Conservation (phyloP, 345 rosid species). For the Hypericum perforatum region DNA sequence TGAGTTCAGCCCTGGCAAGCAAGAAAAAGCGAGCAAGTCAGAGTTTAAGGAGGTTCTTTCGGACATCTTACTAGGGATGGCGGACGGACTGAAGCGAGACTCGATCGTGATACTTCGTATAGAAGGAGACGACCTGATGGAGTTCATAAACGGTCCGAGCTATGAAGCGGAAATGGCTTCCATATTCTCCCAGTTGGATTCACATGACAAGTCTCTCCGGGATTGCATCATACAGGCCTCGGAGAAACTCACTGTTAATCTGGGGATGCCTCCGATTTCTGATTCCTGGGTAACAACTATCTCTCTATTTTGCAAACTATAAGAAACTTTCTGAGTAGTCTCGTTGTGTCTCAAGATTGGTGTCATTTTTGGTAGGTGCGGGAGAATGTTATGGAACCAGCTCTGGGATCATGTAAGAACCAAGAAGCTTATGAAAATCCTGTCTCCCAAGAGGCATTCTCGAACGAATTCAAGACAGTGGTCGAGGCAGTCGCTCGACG, state of each 20-base stretch:
- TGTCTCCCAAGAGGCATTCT: slow-evolving; percentile 41
- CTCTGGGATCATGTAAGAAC: slow-evolving; percentile 30
- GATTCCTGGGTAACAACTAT: slow-evolving; percentile 70
- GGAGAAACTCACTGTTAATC: slow-evolving; percentile 72
- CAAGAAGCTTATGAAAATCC: slow-evolving; percentile 27
- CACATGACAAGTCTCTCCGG: slow-evolving; percentile 34
- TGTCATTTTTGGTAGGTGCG: slow-evolving; percentile 37
- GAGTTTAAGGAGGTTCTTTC: slow-evolving; percentile 85
- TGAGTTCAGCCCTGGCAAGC: slow-evolving; percentile 83
- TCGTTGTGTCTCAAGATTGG: not conserved
- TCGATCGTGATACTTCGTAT: slow-evolving; percentile 89
- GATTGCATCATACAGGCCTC: slow-evolving; percentile 46
- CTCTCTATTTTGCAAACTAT: not conserved
- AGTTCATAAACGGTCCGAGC: slow-evolving; percentile 54
- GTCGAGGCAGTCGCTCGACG: slow-evolving; percentile 53
- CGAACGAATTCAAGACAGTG: slow-evolving; percentile 58
- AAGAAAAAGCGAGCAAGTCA: slow-evolving; percentile 65
- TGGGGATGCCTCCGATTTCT: slow-evolving; percentile 76
- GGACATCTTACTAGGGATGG: slow-evolving; percentile 89
- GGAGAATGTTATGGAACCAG: slow-evolving; percentile 67
- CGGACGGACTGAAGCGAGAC: slow-evolving; percentile 90
- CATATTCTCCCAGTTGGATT: slow-evolving; percentile 37
- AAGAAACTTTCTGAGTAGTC: not conserved
- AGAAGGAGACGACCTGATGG: slow-evolving; percentile 87
- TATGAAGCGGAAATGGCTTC: slow-evolving; percentile 62